phyloP scores from a whole-genome alignment of 2,329 filamentous ascomycete genomes.

The Penicillium janthinellum region DNA sequence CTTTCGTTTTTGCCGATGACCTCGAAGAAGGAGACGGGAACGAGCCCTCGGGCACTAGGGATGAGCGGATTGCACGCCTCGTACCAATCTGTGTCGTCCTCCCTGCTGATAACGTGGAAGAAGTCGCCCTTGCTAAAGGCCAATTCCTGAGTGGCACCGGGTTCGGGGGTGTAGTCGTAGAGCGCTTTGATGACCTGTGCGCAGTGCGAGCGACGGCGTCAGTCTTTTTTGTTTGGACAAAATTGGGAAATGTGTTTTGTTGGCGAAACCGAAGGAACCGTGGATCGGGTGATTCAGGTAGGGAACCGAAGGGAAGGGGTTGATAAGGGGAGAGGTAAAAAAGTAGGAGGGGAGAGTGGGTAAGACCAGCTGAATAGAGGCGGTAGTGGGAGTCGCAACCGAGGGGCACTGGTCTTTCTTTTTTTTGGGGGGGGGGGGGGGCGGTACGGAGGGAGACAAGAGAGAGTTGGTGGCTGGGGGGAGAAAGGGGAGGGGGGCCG shows the following conservation, averaged over 20 bases:
- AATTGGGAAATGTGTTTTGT: background rate
- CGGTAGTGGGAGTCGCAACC: constrained; percentile 1
- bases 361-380: background rate
- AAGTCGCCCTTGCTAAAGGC: constrained; percentile 95
- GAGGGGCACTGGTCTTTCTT: constrained; percentile 1
- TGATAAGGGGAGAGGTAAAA: background rate
- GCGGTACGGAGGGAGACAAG: background rate
- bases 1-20: constrained; percentile 87
- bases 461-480: constrained; percentile 3
- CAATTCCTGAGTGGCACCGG: constrained; percentile 69
- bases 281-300: background rate
- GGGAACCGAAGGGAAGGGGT: background rate
- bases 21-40: constrained; percentile 93
- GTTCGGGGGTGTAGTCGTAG: constrained; percentile 83
- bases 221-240: background rate
- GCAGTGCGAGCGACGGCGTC: background rate
- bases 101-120: constrained; percentile 94
- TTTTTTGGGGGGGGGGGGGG: background rate
- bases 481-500: constrained; percentile 13
- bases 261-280: constrained; percentile 1
- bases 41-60: constrained; percentile 80
- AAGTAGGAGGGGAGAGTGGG: background rate
- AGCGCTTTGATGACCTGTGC: constrained; percentile 90
- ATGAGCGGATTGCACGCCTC: constrained; percentile 94
- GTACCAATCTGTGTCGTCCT: constrained; percentile 96